These are phyloP conservation scores for Podila horticola DNA, from an alignment of 192 early-diverging fungal genomes.

Conservation along the genomic window DNA sequence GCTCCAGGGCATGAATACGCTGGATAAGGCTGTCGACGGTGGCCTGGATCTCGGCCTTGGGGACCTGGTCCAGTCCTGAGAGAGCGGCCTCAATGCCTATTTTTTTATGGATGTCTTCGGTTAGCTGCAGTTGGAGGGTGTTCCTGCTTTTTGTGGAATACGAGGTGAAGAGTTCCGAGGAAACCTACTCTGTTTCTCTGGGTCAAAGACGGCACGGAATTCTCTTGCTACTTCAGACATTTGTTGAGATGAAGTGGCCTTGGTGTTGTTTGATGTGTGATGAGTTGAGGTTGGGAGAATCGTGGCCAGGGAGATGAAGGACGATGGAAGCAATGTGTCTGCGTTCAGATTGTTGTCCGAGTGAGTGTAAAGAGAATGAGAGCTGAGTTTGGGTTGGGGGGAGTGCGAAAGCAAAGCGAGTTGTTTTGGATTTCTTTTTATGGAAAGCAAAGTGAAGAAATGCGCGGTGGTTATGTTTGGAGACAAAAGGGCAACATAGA, in stretches of 20 bases:
- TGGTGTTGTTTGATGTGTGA: slow-evolving; percentile 1
- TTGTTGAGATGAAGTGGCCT: too few species aligned
- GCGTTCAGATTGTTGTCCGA: not conserved
- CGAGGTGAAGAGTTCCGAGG: too few species aligned
- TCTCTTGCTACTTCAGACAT: slow-evolving; percentile 51
- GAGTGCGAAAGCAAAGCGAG: not conserved
- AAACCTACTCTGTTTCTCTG: slow-evolving; percentile 35
- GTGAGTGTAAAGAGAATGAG: not conserved
- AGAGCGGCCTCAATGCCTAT: slow-evolving; percentile 37
- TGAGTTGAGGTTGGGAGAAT: not conserved
- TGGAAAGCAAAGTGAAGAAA: not conserved
- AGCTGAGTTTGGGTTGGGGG: not conserved
- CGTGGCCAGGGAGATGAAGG: not conserved
- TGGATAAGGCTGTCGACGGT: slow-evolving; percentile 55
- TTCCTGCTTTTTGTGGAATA: too few species aligned
- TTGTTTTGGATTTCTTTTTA: not conserved
- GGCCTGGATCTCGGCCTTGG: slow-evolving; percentile 32
- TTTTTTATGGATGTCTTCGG: too few species aligned
- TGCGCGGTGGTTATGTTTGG: not conserved
- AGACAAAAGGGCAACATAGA: not conserved
- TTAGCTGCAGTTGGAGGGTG: too few species aligned
- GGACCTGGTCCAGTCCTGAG: slow-evolving; percentile 22
- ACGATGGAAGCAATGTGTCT: not conserved
- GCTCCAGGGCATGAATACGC: slow-evolving; percentile 66
- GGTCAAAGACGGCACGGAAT: slow-evolving; percentile 52